Evolutionary conservation across 73 alveolate species (phyloP).

Genomic region (Paramecium tetraurelia): DNA sequence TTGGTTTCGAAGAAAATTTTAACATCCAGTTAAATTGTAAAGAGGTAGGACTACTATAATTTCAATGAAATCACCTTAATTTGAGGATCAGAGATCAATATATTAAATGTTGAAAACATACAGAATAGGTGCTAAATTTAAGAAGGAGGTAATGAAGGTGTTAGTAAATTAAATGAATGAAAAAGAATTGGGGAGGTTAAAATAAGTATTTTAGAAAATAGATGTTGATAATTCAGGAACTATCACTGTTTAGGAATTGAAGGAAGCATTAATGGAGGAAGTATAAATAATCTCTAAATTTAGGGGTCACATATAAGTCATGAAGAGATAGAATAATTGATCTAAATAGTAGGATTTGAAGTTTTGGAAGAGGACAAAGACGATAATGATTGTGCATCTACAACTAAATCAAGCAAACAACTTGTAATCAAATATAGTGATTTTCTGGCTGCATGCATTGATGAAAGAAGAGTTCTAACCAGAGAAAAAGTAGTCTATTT

Average conservation of each 20-base stretch:
- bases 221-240: constrained; percentile 54
- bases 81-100: constrained; percentile 34
- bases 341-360: not conserved
- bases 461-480: constrained; percentile 65
- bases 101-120: constrained; percentile 9
- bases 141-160: constrained; percentile 28
- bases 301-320: constrained; percentile 8
- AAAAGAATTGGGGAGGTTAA: constrained; percentile 5
- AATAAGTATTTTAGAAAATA: constrained; percentile 23
- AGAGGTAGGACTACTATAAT: not conserved
- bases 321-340: constrained; percentile 30
- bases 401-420: not conserved
- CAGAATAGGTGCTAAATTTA: constrained; percentile 37
- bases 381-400: not conserved
- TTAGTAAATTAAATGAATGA: constrained; percentile 34
- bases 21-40: not conserved
- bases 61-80: not conserved
- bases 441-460: constrained; percentile 78
- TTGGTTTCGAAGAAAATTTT: constrained; percentile 67
- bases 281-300: not conserved
- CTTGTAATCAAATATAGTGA: constrained; percentile 68
- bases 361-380: not conserved
- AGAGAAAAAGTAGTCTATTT: constrained; percentile 58
- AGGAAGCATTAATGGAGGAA: constrained; percentile 19
- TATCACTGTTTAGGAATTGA: constrained; percentile 14